Evolutionary conservation across 495 filamentous ascomycete genomes (phyloP), one percentile per base, ranked within the genome.

Genomic region (Trichoderma reesei): DNA sequence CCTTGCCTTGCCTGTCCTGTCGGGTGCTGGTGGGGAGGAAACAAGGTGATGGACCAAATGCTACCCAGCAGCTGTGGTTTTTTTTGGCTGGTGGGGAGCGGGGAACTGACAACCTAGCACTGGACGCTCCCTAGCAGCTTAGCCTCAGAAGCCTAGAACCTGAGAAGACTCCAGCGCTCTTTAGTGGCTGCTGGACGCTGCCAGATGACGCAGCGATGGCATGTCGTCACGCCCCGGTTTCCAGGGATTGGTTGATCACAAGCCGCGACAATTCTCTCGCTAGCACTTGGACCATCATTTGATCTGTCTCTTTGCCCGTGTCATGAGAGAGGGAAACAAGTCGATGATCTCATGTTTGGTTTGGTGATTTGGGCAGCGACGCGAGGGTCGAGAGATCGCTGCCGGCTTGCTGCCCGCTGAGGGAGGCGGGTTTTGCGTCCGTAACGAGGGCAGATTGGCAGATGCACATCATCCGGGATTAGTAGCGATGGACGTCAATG

Each of bases 131-230:
- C 26, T 48, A 18, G 44, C 44, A 18, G 18, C 18, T 48, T 11
- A 39, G 38, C 38, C 26, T 26, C 26, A 39, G 38, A 39, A 26
- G 26, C 26, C 26, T 26, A 26, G 26, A 26, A 26, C 26, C 26
- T 26, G 26, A 26, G 26, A 26, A 26, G 26, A 26, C 26, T 26
- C 26, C 26, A 26, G 26, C 26, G 26, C 26, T 44, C 41, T n/a
- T 48, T 48, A 48, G 44, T 48, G 44, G 44, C 44, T 48, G 44
- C 44, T 48, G 20, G 51, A 20, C 3, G 2, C 8, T 56, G 31
- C 51, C 51, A 31, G 51, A 56, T 56, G 51, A 56, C 51, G 51
- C 51, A 33, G 14, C 26, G 20, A 26, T 56, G 51, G 51, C 51
- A 56, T 56, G 51, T 56, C 51, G 51, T 34, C 51, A 56, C 51